Percentiles rank a stretch among this genome's conserved stretches.
These are phyloP conservation scores for Candida nitratophila DNA, from an alignment of 805 yeast genomes.

Conservation along the genomic window DNA sequence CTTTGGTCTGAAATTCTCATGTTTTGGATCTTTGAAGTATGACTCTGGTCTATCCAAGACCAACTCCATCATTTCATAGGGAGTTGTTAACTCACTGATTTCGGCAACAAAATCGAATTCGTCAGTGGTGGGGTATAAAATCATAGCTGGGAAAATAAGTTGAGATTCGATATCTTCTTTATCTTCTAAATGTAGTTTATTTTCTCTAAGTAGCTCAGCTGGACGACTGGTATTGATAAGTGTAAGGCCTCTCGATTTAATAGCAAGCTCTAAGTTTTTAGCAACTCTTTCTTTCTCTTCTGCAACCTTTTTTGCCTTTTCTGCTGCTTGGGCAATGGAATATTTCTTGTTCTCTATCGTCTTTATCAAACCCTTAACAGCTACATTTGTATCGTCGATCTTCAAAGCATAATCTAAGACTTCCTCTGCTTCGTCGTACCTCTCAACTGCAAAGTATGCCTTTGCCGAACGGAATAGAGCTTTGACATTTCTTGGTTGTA, in stretches of 20 bases:
- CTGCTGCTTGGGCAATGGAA: slow-evolving; percentile 19
- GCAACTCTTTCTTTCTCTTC: slow-evolving; percentile 35
- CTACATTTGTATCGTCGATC: slow-evolving; percentile 52
- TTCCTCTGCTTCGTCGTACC: slow-evolving; percentile 64
- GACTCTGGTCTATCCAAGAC: slow-evolving; percentile 60
- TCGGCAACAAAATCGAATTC: slow-evolving; percentile 79
- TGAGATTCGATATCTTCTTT: slow-evolving; percentile 66
- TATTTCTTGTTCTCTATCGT: slow-evolving; percentile 28
- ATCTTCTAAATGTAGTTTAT: slow-evolving; percentile 54
- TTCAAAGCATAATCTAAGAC: slow-evolving; percentile 59
- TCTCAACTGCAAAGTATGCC: slow-evolving; percentile 65
- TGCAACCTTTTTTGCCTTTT: slow-evolving; percentile 26
- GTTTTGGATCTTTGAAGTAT: slow-evolving; percentile 62
- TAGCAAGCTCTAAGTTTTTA: slow-evolving; percentile 47
- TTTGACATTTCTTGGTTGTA: slow-evolving; percentile 67
- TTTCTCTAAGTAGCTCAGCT: slow-evolving; percentile 46
- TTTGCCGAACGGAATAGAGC: slow-evolving; percentile 82
- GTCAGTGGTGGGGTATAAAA: slow-evolving; percentile 75
- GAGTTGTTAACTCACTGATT: slow-evolving; percentile 64
- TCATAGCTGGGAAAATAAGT: slow-evolving; percentile 71
- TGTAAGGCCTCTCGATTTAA: slow-evolving; percentile 50
- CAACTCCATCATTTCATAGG: slow-evolving; percentile 52
- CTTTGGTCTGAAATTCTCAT: slow-evolving; percentile 48
- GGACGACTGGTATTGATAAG: slow-evolving; percentile 45
- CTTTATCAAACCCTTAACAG: slow-evolving; percentile 40